Conservation (phyloP, 495 filamentous ascomycete species). For the Terfezia boudieri region DNA sequence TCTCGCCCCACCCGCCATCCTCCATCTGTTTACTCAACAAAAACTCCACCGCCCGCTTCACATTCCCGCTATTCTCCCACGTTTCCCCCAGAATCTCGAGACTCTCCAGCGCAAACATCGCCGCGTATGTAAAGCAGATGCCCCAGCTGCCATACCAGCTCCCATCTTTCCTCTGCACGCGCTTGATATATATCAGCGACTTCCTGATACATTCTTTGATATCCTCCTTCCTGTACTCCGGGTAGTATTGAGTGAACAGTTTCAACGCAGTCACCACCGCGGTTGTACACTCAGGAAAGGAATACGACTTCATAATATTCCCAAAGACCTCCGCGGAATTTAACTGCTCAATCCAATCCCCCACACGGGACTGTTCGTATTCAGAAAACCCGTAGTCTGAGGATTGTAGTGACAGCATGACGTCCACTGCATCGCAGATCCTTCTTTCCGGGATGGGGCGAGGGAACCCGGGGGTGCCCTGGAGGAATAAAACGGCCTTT, state of each 20-base stretch:
- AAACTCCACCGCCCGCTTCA: slow-evolving; percentile 64
- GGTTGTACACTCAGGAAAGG: slow-evolving; percentile 93
- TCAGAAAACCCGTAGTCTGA: slow-evolving; percentile 67
- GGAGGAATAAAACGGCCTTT: slow-evolving; percentile 67
- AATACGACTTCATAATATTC: slow-evolving; percentile 92
- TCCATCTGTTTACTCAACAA: slow-evolving; percentile 56
- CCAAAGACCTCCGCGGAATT: slow-evolving; percentile 97
- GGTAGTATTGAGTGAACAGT: slow-evolving; percentile 60
- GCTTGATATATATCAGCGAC: slow-evolving; percentile 62
- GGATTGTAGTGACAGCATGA: slow-evolving; percentile 82
- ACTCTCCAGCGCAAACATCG: slow-evolving; percentile 83
- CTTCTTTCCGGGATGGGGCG: slow-evolving; percentile 48
- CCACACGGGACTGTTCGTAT: slow-evolving; percentile 65
- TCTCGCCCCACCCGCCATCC: slow-evolving; percentile 95
- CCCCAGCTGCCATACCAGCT: slow-evolving; percentile 96
- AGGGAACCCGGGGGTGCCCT: slow-evolving; percentile 56
- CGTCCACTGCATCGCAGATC: slow-evolving; percentile 71
- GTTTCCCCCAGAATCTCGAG: slow-evolving; percentile 61
- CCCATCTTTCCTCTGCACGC: slow-evolving; percentile 55
- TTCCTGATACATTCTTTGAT: slow-evolving; percentile 46
- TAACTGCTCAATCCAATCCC: slow-evolving; percentile 53
- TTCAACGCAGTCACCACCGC: slow-evolving; percentile 77
- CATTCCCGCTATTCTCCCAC: slow-evolving; percentile 45
- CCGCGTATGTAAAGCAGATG: slow-evolving; percentile 91
- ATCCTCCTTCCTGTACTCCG: slow-evolving; percentile 49